Evolutionary conservation across 345 rosid genomes (phyloP).

Genomic region (Salix koriyanagi): DNA sequence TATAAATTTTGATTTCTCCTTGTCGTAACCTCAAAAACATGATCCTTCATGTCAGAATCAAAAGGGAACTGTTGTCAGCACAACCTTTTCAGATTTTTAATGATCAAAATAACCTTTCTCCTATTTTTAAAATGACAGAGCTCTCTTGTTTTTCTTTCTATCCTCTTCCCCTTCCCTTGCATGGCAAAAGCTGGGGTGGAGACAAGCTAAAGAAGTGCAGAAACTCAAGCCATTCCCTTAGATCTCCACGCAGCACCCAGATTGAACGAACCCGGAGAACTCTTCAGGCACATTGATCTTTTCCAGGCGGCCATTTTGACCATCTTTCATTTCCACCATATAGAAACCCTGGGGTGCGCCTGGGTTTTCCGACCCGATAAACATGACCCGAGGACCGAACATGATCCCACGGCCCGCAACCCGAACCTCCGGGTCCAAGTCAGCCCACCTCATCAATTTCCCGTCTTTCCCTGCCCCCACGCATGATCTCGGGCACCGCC

Average conservation of each 20-base stretch:
- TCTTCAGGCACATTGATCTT: constrained; percentile 35
- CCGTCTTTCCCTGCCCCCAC: constrained; percentile 12
- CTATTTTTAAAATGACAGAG: no score
- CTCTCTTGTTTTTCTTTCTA: no score
- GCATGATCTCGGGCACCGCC: constrained; percentile 34
- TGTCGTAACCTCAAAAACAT: neutral
- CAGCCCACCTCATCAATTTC: constrained; percentile 5
- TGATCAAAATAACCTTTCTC: no score
- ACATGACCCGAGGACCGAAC: constrained; percentile 27
- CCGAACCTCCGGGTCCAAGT: constrained; percentile 12
- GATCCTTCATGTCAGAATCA: neutral
- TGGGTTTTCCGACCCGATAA: constrained; percentile 50
- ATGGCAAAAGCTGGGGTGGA: no score
- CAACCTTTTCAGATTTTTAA: no score
- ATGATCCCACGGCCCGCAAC: constrained; percentile 40
- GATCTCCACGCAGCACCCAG: constrained; percentile 58
- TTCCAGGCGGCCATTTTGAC: constrained; percentile 34
- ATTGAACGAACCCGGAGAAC: constrained; percentile 53
- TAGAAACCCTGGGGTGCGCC: constrained; percentile 48
- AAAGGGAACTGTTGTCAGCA: no score
- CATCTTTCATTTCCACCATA: constrained; percentile 11
- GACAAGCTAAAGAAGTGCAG: no score
- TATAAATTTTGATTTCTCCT: no score
- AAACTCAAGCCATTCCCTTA: neutral
- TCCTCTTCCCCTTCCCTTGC: no score